A percentile compares a stretch with the other conserved stretches of the same genome.
Evolutionary conservation across 768 basidiomycete species (phyloP).

Genomic region (Pholiota molesta): DNA sequence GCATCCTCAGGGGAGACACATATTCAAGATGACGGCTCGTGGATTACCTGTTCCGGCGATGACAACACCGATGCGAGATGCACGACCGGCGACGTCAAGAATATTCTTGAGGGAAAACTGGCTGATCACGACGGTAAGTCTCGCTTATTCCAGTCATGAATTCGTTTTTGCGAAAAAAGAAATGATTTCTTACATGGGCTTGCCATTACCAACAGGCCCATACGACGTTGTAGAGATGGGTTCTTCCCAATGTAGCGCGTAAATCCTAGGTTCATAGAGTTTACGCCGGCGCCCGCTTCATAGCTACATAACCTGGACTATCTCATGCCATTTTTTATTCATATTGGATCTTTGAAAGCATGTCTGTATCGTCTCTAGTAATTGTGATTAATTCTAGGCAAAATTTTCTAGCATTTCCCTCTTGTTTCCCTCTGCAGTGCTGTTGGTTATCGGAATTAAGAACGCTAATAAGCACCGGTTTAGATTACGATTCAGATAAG

Average conservation of each 20-base stretch:
- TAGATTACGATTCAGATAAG: too few species aligned
- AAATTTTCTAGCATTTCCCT: too few species aligned
- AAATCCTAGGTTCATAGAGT: neutral
- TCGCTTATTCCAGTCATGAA: neutral
- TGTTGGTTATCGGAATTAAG: too few species aligned
- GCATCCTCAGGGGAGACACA: conserved; percentile 49
- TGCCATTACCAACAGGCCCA: neutral
- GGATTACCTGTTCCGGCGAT: conserved; percentile 62
- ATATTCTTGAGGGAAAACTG: conserved; percentile 45
- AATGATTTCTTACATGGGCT: neutral
- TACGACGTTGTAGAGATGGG: conserved; percentile 10
- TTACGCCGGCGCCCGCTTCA: too few species aligned
- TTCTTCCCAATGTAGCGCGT: conserved; percentile 2
- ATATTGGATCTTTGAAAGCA: too few species aligned
- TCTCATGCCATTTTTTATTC: too few species aligned
- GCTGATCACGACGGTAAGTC: conserved; percentile 50
- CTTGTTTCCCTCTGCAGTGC: too few species aligned
- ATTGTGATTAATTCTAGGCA: too few species aligned
- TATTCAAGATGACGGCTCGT: conserved; percentile 40
- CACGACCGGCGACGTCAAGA: conserved; percentile 53
- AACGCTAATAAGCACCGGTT: too few species aligned
- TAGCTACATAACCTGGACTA: too few species aligned
- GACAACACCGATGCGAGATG: conserved; percentile 61
- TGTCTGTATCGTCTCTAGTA: neutral
- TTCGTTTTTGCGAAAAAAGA: neutral